These are phyloP conservation scores for Sungouiozyma ichnusensis DNA, from an alignment of 805 yeast species.

Conservation along the genomic window DNA sequence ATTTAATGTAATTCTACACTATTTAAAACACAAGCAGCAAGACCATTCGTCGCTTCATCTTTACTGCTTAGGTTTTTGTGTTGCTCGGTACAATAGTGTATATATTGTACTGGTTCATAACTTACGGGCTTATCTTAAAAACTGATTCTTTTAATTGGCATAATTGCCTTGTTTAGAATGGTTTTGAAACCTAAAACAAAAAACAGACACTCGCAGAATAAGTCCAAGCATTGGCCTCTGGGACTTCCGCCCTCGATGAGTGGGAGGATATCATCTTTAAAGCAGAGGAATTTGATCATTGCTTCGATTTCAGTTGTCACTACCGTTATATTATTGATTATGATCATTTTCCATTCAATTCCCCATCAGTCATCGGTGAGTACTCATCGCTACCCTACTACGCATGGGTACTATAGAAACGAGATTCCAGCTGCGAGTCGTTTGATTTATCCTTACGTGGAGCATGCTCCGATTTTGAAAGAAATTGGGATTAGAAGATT, in stretches of 20 bases:
- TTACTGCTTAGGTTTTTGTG: neutral
- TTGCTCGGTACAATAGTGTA: neutral
- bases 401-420: constrained; percentile 36
- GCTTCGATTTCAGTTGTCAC: constrained; percentile 3
- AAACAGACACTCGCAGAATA: constrained; percentile 4
- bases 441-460: constrained; percentile 65
- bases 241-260: constrained; percentile 9
- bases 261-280: constrained; percentile 1
- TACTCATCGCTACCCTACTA: constrained; percentile 16
- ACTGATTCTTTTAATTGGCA: constrained; percentile 13
- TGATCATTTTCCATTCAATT: constrained; percentile 13
- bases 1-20: too few species aligned
- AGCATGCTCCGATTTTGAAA: constrained; percentile 52
- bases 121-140: neutral
- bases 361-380: constrained; percentile 3
- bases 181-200: constrained; percentile 23
- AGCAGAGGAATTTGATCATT: neutral
- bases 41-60: too few species aligned
- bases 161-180: constrained; percentile 16
- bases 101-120: neutral
- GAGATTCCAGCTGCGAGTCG: constrained; percentile 41
- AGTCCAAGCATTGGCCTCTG: constrained; percentile 6
- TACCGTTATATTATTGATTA: constrained; percentile 7
- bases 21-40: too few species aligned
- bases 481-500: constrained; percentile 45